Percentiles rank a stretch among this genome's conserved stretches.
Evolutionary conservation across 805 yeast species (phyloP).

Genomic region (Candida hispaniensis): DNA sequence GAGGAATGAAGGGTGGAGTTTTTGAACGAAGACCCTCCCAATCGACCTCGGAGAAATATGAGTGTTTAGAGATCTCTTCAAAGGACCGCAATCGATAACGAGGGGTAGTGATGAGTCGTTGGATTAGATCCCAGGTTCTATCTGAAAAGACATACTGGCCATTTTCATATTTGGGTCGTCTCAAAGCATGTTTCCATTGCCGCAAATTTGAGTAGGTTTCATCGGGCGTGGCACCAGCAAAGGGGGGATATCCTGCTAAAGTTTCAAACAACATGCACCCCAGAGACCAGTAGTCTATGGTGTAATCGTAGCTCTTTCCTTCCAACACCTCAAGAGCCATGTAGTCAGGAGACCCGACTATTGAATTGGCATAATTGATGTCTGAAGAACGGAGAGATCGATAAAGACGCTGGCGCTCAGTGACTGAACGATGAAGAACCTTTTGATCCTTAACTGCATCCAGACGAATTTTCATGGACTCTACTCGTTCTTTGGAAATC

Average conservation of each 20-base stretch:
- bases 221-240: conserved; percentile 84
- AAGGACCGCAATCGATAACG: conserved; percentile 63
- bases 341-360: conserved; percentile 97
- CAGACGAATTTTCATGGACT: conserved; percentile 63
- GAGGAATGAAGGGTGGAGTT: conserved; percentile 94
- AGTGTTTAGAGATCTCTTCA: conserved; percentile 67
- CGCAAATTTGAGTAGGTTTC: conserved; percentile 91
- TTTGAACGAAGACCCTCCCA: conserved; percentile 59
- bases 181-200: conserved; percentile 79
- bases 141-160: conserved; percentile 90
- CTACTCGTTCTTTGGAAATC: conserved; percentile 84
- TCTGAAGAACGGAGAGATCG: conserved; percentile 61
- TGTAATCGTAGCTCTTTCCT: conserved; percentile 86
- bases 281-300: conserved; percentile 97
- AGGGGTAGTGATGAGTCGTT: conserved; percentile 70
- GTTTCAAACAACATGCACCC: conserved; percentile 97
- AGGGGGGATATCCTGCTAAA: conserved; percentile 94
- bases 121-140: conserved; percentile 87
- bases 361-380: conserved; percentile 81
- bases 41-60: conserved; percentile 75
- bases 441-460: conserved; percentile 68
- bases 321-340: conserved; percentile 97
- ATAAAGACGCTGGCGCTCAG: conserved; percentile 80
- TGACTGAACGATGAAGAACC: conserved; percentile 59
- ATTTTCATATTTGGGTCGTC: conserved; percentile 84